A percentile compares a stretch with the other conserved stretches of the same genome.
Evolutionary conservation across 371 early-diverging fungal genomes (phyloP).

Genomic region (Mycotypha africana): DNA sequence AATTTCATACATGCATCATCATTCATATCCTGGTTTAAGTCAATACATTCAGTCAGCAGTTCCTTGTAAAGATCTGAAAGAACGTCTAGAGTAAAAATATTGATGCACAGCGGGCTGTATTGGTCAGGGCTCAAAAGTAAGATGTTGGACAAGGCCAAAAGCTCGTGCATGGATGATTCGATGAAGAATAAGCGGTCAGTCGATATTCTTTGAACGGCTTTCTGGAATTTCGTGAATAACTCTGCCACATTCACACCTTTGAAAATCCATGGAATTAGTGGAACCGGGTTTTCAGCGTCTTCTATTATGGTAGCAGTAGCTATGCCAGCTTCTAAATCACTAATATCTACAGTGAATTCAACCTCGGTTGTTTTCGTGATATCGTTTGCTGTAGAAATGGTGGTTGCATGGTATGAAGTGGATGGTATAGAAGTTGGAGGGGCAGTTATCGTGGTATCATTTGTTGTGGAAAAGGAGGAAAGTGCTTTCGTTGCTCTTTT

Average conservation of each 20-base stretch:
- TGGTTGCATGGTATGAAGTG: not conserved
- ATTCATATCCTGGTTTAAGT: conserved; percentile 9
- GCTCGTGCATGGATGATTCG: conserved; percentile 14
- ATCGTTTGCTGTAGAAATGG: not conserved
- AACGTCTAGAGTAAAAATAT: conserved; percentile 15
- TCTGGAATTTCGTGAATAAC: conserved; percentile 10
- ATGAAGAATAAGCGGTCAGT: conserved; percentile 10
- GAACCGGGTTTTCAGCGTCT: conserved; percentile 4
- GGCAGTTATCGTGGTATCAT: too few species aligned
- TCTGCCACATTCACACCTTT: conserved; percentile 10
- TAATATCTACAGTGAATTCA: not conserved
- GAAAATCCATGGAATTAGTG: conserved; percentile 12
- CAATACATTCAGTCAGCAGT: too few species aligned
- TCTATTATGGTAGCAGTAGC: conserved; percentile 5
- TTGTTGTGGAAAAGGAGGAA: not conserved
- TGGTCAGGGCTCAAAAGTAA: conserved; percentile 13
- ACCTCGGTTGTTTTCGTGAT: not conserved
- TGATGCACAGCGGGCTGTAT: conserved; percentile 9
- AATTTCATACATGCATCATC: conserved; percentile 5
- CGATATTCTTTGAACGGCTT: conserved; percentile 9
- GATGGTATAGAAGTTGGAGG: not conserved
- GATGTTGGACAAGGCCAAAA: conserved; percentile 12
- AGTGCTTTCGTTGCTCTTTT: not conserved
- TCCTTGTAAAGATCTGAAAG: too few species aligned
- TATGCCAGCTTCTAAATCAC: not conserved